Evolutionary conservation across 345 rosid species (phyloP), one percentile per base, ranked within the genome.

Genomic region (Arabis hirsuta): DNA sequence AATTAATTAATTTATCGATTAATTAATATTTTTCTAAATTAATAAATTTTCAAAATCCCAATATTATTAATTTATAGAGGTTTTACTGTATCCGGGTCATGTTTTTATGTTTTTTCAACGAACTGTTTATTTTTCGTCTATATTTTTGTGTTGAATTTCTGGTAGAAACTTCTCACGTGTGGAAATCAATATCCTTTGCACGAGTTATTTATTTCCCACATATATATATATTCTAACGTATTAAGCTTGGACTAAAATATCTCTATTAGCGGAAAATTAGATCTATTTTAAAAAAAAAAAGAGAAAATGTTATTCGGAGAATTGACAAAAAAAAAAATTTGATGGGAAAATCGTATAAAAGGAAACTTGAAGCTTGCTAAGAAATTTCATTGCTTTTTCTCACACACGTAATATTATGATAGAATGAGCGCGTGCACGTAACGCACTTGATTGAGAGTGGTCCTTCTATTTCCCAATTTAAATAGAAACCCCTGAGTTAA

Each of bases 401-500:
- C 61, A 14, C 61, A 32, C 41, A 14, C 22, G 32, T 29, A 51
- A 55, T 2, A 14, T 16, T 16, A 16, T 16, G 16, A 16, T 3
- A 46, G 1, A 36, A 65, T 3, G 22, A 22, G 53, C 54, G 62
- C 62, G 68, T 72, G 41, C 4, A 32, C n/a, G 7, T 47, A 45
- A 34, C 63, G 20, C 62, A 4, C n/a, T 11, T 2, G 3, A 7
- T 0, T 1, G 76, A 64, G 71, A 55, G 43, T 73, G 76, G 71
- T 45, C 58, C 51, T 73, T n/a, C 2, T 12, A 22, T 62, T 72
- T 19, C 51, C 52, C 43, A 9, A 54, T 62, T 44, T 5, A 55
- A 62, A 62, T 9, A 72, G 71, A 73, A 63, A 16, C 71, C 57
- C 76, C 71, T 73, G 65, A 55, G 65, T 64, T 55, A 5, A 73